Evolutionary conservation across 495 filamentous ascomycete species (phyloP).

Genomic region (Opeltia flavorubescens): DNA sequence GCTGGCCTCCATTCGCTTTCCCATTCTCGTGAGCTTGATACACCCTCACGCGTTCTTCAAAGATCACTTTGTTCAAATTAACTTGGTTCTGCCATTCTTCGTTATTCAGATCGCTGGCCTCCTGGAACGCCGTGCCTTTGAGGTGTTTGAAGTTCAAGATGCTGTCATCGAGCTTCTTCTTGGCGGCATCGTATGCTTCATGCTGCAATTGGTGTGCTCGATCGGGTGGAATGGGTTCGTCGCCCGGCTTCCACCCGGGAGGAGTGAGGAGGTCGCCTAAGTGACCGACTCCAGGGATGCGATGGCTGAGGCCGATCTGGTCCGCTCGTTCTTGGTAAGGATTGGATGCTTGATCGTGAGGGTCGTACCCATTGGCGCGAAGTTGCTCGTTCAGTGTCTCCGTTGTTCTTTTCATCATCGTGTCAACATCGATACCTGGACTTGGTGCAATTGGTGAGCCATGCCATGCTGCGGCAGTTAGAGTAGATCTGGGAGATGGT

Average conservation of each 20-base stretch:
- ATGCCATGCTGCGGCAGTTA: background rate
- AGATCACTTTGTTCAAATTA: conserved; percentile 4
- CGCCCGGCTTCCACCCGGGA: conserved; percentile 10
- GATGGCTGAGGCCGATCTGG: conserved; percentile 9
- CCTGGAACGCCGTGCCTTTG: conserved; percentile 1
- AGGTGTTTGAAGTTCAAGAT: background rate
- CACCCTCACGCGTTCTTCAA: conserved; percentile 5
- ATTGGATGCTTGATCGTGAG: too few relatives aligned
- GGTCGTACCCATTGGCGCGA: background rate
- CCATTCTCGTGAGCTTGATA: background rate
- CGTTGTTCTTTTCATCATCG: background rate
- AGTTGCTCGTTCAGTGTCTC: background rate
- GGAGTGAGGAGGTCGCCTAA: conserved; percentile 5
- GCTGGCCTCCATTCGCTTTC: background rate
- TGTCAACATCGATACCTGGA: background rate
- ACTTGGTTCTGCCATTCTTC: conserved; percentile 3
- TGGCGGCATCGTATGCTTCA: background rate
- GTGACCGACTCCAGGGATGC: conserved; percentile 6
- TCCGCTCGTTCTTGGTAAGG: conserved; percentile 8
- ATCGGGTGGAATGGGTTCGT: conserved; percentile 7
- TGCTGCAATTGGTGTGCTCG: conserved; percentile 1
- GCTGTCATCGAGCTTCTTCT: background rate
- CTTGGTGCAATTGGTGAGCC: background rate
- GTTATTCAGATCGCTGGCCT: background rate
- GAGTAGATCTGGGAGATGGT: background rate